Evolutionary conservation across 78 protist species (phyloP).

Genomic region (Paulinella micropora): DNA sequence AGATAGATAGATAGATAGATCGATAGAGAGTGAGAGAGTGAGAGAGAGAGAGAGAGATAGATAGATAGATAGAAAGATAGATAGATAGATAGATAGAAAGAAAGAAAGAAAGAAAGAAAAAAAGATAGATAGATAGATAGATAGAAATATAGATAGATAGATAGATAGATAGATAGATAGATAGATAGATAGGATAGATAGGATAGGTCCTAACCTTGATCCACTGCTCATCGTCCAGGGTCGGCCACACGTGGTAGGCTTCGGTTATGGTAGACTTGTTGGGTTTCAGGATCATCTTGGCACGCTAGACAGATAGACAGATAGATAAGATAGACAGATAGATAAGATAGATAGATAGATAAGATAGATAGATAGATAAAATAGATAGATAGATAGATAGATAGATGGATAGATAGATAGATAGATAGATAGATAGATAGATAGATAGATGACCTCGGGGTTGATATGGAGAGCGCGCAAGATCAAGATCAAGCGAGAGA

Average conservation of each 20-base stretch:
- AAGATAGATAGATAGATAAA: too few species aligned
- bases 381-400: too few species aligned
- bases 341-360: too few species aligned
- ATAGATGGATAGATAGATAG: too few species aligned
- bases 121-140: neutral
- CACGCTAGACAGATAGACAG: too few species aligned
- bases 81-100: neutral
- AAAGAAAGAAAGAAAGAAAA: neutral
- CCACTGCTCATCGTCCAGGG: slow-evolving; percentile 95
- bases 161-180: neutral
- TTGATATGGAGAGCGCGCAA: slow-evolving; percentile 91
- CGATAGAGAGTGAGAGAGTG: too few species aligned
- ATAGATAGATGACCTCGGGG: too few species aligned
- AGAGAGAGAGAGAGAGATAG: too few species aligned
- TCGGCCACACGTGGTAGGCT: slow-evolving; percentile 97
- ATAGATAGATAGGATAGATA: neutral
- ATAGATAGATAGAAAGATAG: neutral
- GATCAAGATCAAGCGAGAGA: slow-evolving; percentile 88
- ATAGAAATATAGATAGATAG: neutral
- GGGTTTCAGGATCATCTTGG: slow-evolving; percentile 84
- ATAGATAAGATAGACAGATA: too few species aligned
- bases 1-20: too few species aligned
- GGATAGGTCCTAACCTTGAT: slow-evolving; percentile 37
- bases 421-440: too few species aligned
- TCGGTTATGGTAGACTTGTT: slow-evolving; percentile 67